Conservation (phyloP, 202 grass and related monocot species). For the Zizania palustris region DNA sequence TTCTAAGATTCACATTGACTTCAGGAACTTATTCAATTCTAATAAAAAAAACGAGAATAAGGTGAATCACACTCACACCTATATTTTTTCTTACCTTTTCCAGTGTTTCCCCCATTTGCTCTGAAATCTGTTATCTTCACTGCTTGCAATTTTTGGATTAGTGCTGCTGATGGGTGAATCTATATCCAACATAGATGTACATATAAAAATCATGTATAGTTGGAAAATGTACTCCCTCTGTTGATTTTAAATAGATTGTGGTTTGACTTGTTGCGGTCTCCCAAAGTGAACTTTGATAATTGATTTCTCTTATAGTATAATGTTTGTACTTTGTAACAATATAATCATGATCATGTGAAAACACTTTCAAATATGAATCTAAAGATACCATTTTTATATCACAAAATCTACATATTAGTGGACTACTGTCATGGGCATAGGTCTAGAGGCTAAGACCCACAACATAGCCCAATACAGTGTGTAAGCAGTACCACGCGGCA, state of each 20-base stretch:
- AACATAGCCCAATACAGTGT: too few species aligned
- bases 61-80: conserved; percentile 30
- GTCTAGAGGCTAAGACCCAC: too few species aligned
- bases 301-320: too few species aligned
- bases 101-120: not conserved
- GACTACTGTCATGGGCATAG: not conserved
- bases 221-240: too few species aligned
- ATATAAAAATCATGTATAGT: not conserved
- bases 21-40: not conserved
- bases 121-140: not conserved
- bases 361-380: not conserved
- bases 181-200: not conserved
- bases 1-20: conserved; percentile 4
- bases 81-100: conserved; percentile 15
- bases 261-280: too few species aligned
- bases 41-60: conserved; percentile 11
- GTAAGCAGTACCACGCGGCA: too few species aligned
- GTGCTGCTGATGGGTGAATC: not conserved
- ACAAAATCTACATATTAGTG: too few species aligned
- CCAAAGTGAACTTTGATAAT: too few species aligned
- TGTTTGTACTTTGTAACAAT: too few species aligned
- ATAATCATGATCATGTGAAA: not conserved
- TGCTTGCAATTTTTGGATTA: too few species aligned
- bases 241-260: too few species aligned
- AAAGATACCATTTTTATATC: not conserved